Base-by-base conservation (phyloP, 192 early-diverging fungal species). In the Dispira simplex region DNA sequence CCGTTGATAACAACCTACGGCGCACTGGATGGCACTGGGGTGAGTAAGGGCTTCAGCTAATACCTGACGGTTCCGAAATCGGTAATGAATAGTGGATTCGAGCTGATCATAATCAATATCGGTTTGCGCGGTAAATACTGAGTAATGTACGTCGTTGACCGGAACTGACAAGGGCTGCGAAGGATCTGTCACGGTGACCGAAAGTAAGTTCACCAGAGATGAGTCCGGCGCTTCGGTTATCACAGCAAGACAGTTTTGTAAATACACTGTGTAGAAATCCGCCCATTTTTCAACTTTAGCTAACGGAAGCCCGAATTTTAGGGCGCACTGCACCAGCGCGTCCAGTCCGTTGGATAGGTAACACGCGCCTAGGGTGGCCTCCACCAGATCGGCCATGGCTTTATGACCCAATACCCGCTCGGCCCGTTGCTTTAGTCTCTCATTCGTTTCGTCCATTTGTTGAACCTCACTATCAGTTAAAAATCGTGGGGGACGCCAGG, bases 41-140 rank as follows among this genome's bases (percentile, higher is more conserved):
- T 97, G 93, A 0, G 93, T 94, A 57, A 97, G 69, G 0, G 92
- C 93, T 64, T 97, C 89, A 5, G 75, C 69, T 46, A 90, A 69
- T 27, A 92, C 64, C 3, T 70, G 46, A 4, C 75, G 81, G 48
- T 88, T 76, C 46, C 83, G 77, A 76, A 93, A 94, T 28, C 59
- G 71, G 65, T 93, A 88, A 3, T 83, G 78, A 11, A 80, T 59
- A 10, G 77, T 64, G 26, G 73, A 58, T 51, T 75, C 66, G 12
- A 82, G 28, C 8, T 59, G 66, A 14, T 62, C 56, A n/a, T 76
- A 6, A 32, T 74, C 62, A 1, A 77, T 43, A 13, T 13, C 48
- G 32, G 32, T 39, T 39, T 39, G 32, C 3, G 32, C 32, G 32
- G 32, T 39, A 39, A 39, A 6, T 39, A 39, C 32, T 39, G 32